Conservation (phyloP, 495 filamentous ascomycete genomes). For the Penicillium psychrofluorescens region DNA sequence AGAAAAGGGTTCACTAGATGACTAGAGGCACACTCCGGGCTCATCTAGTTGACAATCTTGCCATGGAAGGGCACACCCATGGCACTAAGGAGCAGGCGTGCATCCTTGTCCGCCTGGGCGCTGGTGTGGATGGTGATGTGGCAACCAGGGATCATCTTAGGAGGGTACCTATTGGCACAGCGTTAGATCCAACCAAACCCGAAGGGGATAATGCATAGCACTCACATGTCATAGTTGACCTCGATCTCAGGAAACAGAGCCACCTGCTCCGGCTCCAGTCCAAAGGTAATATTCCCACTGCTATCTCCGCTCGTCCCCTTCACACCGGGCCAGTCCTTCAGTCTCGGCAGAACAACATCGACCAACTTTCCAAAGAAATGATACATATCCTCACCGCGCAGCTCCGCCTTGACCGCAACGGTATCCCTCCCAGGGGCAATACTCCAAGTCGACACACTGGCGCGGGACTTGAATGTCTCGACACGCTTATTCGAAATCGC, state of each 20-base stretch:
- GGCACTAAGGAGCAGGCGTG: constrained; percentile 72
- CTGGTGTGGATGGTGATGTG: constrained; percentile 82
- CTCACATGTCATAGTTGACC: constrained; percentile 83
- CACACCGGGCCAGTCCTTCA: constrained; percentile 90
- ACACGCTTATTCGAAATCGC: constrained; percentile 77
- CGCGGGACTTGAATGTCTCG: constrained; percentile 57
- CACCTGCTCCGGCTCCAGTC: constrained; percentile 63
- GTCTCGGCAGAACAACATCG: constrained; percentile 82
- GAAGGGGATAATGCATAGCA: constrained; percentile 7
- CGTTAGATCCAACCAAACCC: background rate
- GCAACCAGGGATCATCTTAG: constrained; percentile 89
- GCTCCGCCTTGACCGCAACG: constrained; percentile 58
- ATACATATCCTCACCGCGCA: constrained; percentile 74
- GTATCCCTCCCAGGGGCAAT: constrained; percentile 43
- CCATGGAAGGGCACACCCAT: constrained; percentile 80
- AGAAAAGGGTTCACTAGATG: background rate
- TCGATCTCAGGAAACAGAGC: constrained; percentile 88
- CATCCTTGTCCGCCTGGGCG: constrained; percentile 84
- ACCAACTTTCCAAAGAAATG: constrained; percentile 81
- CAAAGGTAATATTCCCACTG: constrained; percentile 79
- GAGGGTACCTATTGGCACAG: constrained; percentile 53
- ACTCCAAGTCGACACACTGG: constrained; percentile 58
- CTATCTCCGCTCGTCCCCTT: constrained; percentile 71
- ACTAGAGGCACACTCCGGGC: background rate
- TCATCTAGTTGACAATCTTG: constrained; percentile 47